Base-by-base conservation (phyloP, 177 flowering plant genomes). In the Vitis hybrid region DNA sequence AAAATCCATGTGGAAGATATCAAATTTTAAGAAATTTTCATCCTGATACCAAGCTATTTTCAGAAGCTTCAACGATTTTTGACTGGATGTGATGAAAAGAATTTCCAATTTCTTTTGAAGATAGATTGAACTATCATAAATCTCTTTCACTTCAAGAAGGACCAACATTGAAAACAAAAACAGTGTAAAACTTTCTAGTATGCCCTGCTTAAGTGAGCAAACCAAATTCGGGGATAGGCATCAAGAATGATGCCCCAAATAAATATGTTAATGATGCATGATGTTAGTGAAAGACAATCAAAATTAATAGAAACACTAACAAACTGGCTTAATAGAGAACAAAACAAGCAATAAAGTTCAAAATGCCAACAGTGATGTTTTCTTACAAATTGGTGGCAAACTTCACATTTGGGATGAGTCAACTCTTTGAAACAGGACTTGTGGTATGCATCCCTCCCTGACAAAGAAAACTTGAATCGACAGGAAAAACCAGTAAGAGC, bases 381-480 rank as follows among this genome's bases (percentile, higher is more conserved):
- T 19, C 94, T 89, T 90, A 93, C 99, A 81, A 86, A 93, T 80
- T 89, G 91, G 72, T 83, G 91, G 79, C 98, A 95, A 61, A 95
- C 99, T 84, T 93, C 99, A 79, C 98, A 95, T 77, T 89, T 95
- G 59, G 99, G 99, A 85, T 95, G 98, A 16, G 89, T 88, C 75
- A 90, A 68, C 82, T 95, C 97, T 70, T 84, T 93, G 81, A 90
- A 95, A 75, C 99, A 95, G 45, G 90, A 76, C 79, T 91, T 91
- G 76, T 93, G 98, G 81, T 87, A 95, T 16, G 97, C 88, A 68
- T 88, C 81, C 34, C 22, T 83, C 67, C 97, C 97, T 83, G 98
- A 91, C 85, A 95, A 82, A 72, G 98, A 90, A 81, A 95, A 91
- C 99, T 95, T 77, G 78, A 78, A 84, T 81, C 78, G 78, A 85